These are phyloP conservation scores for Hibiscus trionum DNA, from an alignment of 345 rosid species.

Conservation along the genomic window DNA sequence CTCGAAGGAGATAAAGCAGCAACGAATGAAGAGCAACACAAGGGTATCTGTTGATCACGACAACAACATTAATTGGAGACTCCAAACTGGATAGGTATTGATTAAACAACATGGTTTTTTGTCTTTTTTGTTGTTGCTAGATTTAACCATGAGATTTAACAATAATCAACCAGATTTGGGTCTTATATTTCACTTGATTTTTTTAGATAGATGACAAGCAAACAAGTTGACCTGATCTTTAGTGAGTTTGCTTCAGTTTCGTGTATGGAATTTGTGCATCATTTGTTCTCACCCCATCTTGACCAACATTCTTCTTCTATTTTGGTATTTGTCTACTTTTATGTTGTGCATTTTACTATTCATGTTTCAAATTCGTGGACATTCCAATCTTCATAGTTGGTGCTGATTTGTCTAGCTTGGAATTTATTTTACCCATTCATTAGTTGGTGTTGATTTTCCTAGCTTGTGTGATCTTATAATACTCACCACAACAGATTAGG, in stretches of 20 bases:
- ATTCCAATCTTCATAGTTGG: no score
- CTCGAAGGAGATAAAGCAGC: conserved; percentile 19
- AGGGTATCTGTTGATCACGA: background rate
- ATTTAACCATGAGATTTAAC: background rate
- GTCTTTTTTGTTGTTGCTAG: no score
- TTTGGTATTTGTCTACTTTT: no score
- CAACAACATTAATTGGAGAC: background rate
- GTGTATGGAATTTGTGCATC: background rate
- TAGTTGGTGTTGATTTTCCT: no score
- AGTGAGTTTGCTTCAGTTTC: background rate
- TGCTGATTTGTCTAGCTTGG: no score
- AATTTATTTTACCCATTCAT: no score
- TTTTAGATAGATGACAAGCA: background rate
- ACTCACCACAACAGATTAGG: no score
- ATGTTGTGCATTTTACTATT: no score
- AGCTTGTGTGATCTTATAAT: no score
- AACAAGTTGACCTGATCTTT: background rate
- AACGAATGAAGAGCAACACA: conserved; percentile 1
- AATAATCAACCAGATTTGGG: conserved; percentile 1
- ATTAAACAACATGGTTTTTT: background rate
- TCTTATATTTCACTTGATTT: background rate
- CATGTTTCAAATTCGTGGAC: no score
- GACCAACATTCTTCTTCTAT: no score
- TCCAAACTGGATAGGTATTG: background rate
- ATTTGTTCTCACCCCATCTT: no score